phyloP scores from a whole-genome alignment of 768 basidiomycete species.

The Mycena galopus region DNA sequence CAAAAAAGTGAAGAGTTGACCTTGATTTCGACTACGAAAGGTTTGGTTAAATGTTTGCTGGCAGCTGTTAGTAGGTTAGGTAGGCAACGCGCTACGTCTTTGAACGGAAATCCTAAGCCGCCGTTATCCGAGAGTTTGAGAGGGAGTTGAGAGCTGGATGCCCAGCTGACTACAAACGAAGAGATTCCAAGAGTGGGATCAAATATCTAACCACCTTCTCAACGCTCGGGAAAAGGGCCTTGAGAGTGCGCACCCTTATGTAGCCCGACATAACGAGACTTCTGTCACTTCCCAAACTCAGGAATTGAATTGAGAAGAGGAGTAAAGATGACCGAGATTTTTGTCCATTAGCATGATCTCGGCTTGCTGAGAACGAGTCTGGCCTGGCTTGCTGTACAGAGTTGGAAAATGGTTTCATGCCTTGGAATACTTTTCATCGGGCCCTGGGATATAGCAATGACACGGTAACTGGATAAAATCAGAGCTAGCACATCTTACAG shows the following conservation, averaged over 20 bases:
- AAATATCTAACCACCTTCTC: constrained; percentile 20
- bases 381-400: too few species aligned
- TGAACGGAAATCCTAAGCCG: constrained; percentile 7
- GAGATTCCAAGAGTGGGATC: constrained; percentile 7
- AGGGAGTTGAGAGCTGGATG: not conserved
- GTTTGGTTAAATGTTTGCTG: not conserved
- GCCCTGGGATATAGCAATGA: too few species aligned
- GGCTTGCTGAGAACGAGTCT: too few species aligned
- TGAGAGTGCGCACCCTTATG: constrained; percentile 6
- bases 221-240: not conserved
- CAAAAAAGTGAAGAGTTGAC: not conserved
- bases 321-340: too few species aligned
- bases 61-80: constrained; percentile 8
- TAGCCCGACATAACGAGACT: constrained; percentile 19
- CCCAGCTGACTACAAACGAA: constrained; percentile 1
- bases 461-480: too few species aligned
- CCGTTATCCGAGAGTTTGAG: not conserved
- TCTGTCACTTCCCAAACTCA: constrained; percentile 15
- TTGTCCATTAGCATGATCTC: too few species aligned
- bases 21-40: not conserved
- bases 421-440: too few species aligned
- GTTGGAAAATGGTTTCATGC: too few species aligned
- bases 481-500: too few species aligned
- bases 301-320: too few species aligned
- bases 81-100: constrained; percentile 19